phyloP scores from a whole-genome alignment of 2,329 filamentous ascomycete genomes.

The Arachnopeziza araneosa region DNA sequence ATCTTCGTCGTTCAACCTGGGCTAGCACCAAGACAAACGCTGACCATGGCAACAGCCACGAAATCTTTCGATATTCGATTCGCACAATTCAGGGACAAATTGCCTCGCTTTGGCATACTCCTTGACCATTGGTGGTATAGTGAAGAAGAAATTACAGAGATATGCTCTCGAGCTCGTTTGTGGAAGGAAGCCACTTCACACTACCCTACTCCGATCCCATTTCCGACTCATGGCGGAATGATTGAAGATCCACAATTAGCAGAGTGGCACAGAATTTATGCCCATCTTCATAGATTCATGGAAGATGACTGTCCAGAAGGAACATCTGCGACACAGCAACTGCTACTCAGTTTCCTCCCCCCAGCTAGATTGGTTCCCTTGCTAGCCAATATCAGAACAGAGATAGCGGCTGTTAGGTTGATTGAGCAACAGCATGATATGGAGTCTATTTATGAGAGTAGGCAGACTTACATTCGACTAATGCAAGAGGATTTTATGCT shows the following conservation, averaged over 20 bases:
- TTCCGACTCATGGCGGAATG: too few species aligned
- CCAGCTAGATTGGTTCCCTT: not conserved
- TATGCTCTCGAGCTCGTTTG: conserved; percentile 5
- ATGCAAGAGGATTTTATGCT: conserved; percentile 7
- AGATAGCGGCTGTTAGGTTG: not conserved
- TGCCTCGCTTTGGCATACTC: conserved; percentile 2
- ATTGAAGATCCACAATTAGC: too few species aligned
- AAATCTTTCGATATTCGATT: not conserved
- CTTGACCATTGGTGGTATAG: conserved; percentile 8
- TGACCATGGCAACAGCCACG: too few species aligned
- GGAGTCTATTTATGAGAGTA: too few species aligned
- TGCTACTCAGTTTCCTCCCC: too few species aligned
- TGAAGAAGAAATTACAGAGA: conserved; percentile 1
- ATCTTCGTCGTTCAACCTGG: too few species aligned
- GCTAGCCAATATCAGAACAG: not conserved
- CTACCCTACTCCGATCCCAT: not conserved
- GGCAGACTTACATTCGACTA: not conserved
- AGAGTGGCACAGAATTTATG: too few species aligned
- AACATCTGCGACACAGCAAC: too few species aligned
- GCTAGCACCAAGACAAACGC: too few species aligned
- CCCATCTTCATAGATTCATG: too few species aligned
- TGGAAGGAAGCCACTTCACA: conserved; percentile 4
- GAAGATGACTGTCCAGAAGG: too few species aligned
- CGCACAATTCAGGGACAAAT: not conserved
- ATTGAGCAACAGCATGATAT: not conserved